Conservation (phyloP, 495 filamentous ascomycete species). For the Aspergillus homomorphus region DNA sequence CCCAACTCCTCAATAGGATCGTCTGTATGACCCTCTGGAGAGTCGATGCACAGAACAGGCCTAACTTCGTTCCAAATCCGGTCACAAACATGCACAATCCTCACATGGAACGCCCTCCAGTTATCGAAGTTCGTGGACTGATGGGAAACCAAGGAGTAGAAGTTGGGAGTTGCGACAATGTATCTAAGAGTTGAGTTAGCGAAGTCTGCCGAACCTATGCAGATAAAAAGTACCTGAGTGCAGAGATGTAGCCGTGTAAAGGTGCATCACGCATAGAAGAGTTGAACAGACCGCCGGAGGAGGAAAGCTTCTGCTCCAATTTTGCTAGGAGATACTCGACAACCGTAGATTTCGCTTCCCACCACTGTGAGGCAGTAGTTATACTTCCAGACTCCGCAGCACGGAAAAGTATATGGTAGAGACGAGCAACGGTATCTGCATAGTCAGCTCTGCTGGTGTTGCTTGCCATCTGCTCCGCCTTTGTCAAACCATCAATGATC, state of each 20-base stretch:
- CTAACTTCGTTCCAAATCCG: constrained; percentile 72
- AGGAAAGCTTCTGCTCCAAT: constrained; percentile 56
- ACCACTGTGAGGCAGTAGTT: constrained; percentile 23
- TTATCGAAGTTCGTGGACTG: constrained; percentile 6
- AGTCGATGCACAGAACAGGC: constrained; percentile 80
- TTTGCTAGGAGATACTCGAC: constrained; percentile 43
- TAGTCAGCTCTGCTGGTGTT: constrained; percentile 78
- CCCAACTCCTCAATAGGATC: constrained; percentile 67
- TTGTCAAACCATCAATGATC: constrained; percentile 31
- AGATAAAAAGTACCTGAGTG: constrained; percentile 49
- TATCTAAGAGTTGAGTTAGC: constrained; percentile 39
- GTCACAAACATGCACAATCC: constrained; percentile 54
- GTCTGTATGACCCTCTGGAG: constrained; percentile 82
- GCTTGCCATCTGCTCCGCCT: constrained; percentile 53
- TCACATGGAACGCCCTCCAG: constrained; percentile 49
- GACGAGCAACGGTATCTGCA: constrained; percentile 76
- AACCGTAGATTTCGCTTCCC: constrained; percentile 40
- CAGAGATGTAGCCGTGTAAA: constrained; percentile 67
- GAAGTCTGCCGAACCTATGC: not conserved
- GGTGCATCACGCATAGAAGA: constrained; percentile 61
- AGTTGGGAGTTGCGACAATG: constrained; percentile 37
- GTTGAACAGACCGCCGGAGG: constrained; percentile 55
- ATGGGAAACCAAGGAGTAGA: constrained; percentile 31
- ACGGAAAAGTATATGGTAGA: constrained; percentile 51
- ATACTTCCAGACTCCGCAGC: constrained; percentile 23